These are phyloP conservation scores for Mycosphaerelloides madeirae DNA, from an alignment of 2,329 filamentous ascomycete species.

Conservation along the genomic window DNA sequence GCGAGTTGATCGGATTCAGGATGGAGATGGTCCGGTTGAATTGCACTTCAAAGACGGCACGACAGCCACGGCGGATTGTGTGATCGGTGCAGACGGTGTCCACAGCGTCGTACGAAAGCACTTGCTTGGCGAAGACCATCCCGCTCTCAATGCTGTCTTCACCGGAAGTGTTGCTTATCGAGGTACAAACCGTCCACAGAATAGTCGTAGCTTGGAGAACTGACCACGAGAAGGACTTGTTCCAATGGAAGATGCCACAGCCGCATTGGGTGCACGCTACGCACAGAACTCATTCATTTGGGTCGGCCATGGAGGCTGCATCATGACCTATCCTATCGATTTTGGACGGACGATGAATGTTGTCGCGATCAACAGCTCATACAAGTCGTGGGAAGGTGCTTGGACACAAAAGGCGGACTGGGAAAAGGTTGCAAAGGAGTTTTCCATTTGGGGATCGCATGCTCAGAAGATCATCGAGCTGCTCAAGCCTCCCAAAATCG, in stretches of 20 bases:
- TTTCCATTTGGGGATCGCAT: constrained; percentile 22
- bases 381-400: constrained; percentile 14
- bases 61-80: constrained; percentile 41
- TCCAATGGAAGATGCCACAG: constrained; percentile 43
- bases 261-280: constrained; percentile 36
- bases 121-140: constrained; percentile 29
- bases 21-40: constrained; percentile 22
- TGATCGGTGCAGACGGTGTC: constrained; percentile 36
- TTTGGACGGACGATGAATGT: constrained; percentile 53
- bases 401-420: constrained; percentile 4
- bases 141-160: constrained; percentile 46
- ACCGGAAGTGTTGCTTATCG: constrained; percentile 58
- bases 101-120: constrained; percentile 43
- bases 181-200: too few species aligned
- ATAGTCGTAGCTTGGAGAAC: too few species aligned
- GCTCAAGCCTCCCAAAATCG: constrained; percentile 10
- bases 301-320: constrained; percentile 51
- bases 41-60: constrained; percentile 34
- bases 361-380: constrained; percentile 43
- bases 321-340: constrained; percentile 57
- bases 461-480: constrained; percentile 6
- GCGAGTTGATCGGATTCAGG: constrained; percentile 23
- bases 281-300: constrained; percentile 19
- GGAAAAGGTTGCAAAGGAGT: constrained; percentile 4
- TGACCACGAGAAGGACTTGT: too few species aligned